Evolutionary conservation across 2,329 filamentous ascomycete genomes (phyloP).

Genomic region (Penicillium glabrum): DNA sequence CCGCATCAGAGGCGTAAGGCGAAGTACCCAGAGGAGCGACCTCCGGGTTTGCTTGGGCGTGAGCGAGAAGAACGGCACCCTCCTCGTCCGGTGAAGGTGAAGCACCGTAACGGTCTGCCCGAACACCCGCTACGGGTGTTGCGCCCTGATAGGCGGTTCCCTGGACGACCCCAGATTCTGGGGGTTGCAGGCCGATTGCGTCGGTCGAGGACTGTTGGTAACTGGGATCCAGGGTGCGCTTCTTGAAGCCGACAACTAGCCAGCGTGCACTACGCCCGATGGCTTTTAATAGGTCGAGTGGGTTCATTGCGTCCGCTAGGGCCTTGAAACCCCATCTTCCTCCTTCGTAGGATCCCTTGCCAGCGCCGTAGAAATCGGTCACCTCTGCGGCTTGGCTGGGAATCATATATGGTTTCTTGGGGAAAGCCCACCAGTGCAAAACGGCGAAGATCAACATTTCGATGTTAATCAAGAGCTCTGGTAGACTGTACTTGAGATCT

Average conservation of each 20-base stretch:
- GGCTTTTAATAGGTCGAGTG: constrained; percentile 80
- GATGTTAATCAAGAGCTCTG: constrained; percentile 72
- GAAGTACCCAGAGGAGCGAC: constrained; percentile 20
- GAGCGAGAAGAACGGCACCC: constrained; percentile 38
- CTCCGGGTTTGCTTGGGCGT: constrained; percentile 39
- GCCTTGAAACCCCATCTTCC: constrained; percentile 66
- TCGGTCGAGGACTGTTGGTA: constrained; percentile 31
- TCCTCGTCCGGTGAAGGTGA: constrained; percentile 30
- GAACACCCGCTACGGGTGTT: constrained; percentile 19
- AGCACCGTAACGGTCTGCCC: constrained; percentile 24
- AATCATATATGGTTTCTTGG: constrained; percentile 68
- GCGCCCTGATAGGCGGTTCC: constrained; percentile 31
- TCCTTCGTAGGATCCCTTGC: constrained; percentile 59
- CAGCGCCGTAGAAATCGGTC: constrained; percentile 41
- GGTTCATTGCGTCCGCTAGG: constrained; percentile 70
- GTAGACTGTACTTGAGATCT: constrained; percentile 79
- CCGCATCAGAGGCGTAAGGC: constrained; percentile 19
- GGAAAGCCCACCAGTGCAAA: constrained; percentile 79
- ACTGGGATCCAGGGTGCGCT: constrained; percentile 40
- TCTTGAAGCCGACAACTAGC: constrained; percentile 72
- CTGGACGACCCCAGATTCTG: constrained; percentile 12
- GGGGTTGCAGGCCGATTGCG: constrained; percentile 29
- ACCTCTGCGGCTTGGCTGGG: constrained; percentile 46
- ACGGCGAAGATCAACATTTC: constrained; percentile 82
- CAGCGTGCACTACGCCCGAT: constrained; percentile 75